A percentile compares a stretch with the other conserved stretches of the same genome.
Evolutionary conservation across 176 grass and related monocot species (phyloP).

Genomic region (Bonia amplexicaulis): DNA sequence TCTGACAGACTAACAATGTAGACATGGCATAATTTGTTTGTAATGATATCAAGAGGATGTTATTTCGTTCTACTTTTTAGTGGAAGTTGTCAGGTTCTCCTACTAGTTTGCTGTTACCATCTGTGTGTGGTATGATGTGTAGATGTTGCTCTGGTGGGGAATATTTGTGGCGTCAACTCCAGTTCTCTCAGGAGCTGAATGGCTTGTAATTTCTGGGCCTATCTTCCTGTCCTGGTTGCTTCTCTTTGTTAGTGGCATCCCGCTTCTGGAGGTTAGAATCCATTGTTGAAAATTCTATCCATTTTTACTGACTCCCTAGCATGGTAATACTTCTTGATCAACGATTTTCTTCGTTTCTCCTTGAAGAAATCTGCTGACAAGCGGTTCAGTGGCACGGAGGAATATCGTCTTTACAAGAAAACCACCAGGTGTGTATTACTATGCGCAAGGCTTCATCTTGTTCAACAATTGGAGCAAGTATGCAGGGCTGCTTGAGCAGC

Average conservation of each 20-base stretch:
- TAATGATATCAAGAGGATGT: background rate
- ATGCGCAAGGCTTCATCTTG: background rate
- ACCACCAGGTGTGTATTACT: slow-evolving; percentile 37
- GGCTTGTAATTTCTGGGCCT: slow-evolving; percentile 50
- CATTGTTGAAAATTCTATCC: background rate
- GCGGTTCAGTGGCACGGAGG: slow-evolving; percentile 13
- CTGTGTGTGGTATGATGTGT: background rate
- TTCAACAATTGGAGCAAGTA: too few relatives aligned
- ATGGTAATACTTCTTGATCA: background rate
- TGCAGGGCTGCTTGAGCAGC: too few relatives aligned
- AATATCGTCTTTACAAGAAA: slow-evolving; percentile 51
- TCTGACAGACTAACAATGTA: background rate
- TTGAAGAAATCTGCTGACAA: slow-evolving; percentile 51
- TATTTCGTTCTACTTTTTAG: background rate
- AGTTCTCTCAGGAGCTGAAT: slow-evolving; percentile 33
- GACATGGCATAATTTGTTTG: background rate
- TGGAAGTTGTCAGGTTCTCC: background rate
- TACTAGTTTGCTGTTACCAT: background rate
- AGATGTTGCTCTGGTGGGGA: slow-evolving; percentile 66
- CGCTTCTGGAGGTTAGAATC: slow-evolving; percentile 48
- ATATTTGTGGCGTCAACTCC: background rate
- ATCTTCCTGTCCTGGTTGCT: slow-evolving; percentile 48
- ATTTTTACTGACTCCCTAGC: background rate
- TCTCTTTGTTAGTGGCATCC: slow-evolving; percentile 57
- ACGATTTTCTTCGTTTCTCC: background rate